A percentile compares a stretch with the other conserved stretches of the same genome.
Conservation (phyloP, 164 flowering plant genomes). For the Santalum album region DNA sequence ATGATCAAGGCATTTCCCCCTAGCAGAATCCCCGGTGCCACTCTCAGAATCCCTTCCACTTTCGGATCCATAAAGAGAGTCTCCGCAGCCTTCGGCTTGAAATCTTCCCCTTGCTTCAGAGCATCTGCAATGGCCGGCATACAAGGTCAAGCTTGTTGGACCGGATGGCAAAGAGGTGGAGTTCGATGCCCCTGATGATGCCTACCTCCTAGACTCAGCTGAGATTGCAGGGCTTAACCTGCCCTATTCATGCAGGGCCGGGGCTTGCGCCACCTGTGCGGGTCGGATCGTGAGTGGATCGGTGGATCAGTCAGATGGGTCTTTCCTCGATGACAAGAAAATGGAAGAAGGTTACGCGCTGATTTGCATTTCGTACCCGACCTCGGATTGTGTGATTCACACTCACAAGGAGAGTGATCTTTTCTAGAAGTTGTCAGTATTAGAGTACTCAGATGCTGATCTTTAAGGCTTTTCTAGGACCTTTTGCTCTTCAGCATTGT, state of each 20-base stretch:
- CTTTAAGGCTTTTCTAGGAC: no score
- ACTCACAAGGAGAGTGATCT: constrained; percentile 76
- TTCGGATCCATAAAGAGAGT: constrained; percentile 31
- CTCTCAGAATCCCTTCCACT: constrained; percentile 24
- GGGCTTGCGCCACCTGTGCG: constrained; percentile 80
- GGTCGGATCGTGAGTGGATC: constrained; percentile 47
- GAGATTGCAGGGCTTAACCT: constrained; percentile 62
- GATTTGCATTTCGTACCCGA: constrained; percentile 66
- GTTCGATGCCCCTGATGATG: constrained; percentile 64
- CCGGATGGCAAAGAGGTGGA: constrained; percentile 55
- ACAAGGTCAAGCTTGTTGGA: constrained; percentile 63
- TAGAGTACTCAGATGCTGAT: no score
- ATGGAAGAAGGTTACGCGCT: constrained; percentile 48
- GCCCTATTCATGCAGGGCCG: no score
- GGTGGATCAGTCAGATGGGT: constrained; percentile 73
- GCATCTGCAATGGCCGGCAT: constrained; percentile 45
- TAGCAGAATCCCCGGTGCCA: no score
- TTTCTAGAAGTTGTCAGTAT: no score
- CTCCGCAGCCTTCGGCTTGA: constrained; percentile 46
- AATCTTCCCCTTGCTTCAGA: constrained; percentile 26
- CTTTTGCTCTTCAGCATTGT: no score
- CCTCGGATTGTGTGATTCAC: constrained; percentile 57
- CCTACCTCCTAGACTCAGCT: constrained; percentile 62
- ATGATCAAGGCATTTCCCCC: no score
- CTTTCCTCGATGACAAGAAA: constrained; percentile 59